Evolutionary conservation across 1,284 basidiomycete genomes (phyloP).

Genomic region (Apiotrichum laibachii): DNA sequence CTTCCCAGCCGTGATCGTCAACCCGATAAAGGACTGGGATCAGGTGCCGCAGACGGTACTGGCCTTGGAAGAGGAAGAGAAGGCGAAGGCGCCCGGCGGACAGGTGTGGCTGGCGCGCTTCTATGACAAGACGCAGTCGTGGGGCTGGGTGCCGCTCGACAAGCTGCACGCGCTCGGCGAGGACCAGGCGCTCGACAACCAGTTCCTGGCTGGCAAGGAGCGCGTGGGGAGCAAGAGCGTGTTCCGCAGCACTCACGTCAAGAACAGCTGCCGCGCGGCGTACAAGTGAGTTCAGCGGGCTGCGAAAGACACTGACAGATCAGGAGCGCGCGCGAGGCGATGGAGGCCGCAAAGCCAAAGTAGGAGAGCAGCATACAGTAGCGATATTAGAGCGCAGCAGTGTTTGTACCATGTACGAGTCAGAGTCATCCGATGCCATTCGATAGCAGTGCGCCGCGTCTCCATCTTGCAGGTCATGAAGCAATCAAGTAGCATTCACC

Average conservation of each 20-base stretch:
- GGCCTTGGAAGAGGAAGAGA: constrained; percentile 45
- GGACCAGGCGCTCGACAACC: constrained; percentile 43
- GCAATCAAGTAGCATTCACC: too few species aligned
- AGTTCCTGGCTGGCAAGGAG: constrained; percentile 34
- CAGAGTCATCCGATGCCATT: too few species aligned
- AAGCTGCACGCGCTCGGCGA: constrained; percentile 61
- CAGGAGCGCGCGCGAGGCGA: too few species aligned
- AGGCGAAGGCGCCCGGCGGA: constrained; percentile 6
- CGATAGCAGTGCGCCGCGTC: too few species aligned
- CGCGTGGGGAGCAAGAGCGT: constrained; percentile 13
- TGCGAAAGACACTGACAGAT: too few species aligned
- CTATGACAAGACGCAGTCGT: constrained; percentile 62
- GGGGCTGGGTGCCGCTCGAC: constrained; percentile 59
- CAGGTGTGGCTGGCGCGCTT: constrained; percentile 61
- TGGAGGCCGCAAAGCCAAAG: background rate
- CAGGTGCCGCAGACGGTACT: constrained; percentile 58
- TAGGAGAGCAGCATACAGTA: background rate
- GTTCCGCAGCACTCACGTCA: constrained; percentile 25
- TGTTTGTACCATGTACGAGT: too few species aligned
- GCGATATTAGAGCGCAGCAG: too few species aligned
- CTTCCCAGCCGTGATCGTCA: constrained; percentile 52
- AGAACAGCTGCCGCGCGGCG: constrained; percentile 23
- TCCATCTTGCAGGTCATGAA: too few species aligned
- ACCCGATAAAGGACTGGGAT: constrained; percentile 51
- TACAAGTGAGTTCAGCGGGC: constrained; percentile 28